These are phyloP conservation scores for Aspergillus uvarum DNA, from an alignment of 2,329 filamentous ascomycete genomes.

Conservation along the genomic window DNA sequence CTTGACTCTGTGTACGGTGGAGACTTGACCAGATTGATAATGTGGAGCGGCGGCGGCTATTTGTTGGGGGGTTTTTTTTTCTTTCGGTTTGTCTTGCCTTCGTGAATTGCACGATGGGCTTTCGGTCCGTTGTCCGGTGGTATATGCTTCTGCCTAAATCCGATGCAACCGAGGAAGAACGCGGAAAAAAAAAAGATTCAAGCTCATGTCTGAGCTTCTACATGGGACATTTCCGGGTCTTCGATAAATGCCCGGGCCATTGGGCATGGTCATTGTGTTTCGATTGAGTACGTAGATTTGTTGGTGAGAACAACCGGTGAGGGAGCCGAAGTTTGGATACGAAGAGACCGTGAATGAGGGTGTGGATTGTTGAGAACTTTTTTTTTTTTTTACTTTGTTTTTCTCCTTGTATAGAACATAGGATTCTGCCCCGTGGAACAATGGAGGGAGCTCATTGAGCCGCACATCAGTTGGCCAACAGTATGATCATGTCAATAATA, in stretches of 20 bases:
- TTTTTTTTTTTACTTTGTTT: too few species aligned
- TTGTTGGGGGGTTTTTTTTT: not conserved
- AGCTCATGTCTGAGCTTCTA: not conserved
- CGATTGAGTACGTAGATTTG: not conserved
- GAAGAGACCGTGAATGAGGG: too few species aligned
- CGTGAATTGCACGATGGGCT: too few species aligned
- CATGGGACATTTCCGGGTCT: not conserved
- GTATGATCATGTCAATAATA: conserved; percentile 5
- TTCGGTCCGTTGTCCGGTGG: not conserved
- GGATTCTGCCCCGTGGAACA: too few species aligned
- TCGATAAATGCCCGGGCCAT: not conserved
- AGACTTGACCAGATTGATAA: too few species aligned
- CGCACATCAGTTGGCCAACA: not conserved
- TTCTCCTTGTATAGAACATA: too few species aligned
- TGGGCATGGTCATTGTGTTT: not conserved
- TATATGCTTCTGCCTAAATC: not conserved
- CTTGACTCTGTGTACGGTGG: not conserved
- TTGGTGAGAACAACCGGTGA: not conserved
- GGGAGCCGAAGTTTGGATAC: not conserved
- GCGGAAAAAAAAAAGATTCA: not conserved
- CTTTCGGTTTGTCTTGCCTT: not conserved
- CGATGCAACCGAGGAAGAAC: too few species aligned
- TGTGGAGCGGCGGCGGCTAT: too few species aligned
- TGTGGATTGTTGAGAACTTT: too few species aligned
- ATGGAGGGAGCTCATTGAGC: not conserved